Evolutionary conservation across 1,284 basidiomycete genomes (phyloP).

Genomic region (Golubevia sp.): DNA sequence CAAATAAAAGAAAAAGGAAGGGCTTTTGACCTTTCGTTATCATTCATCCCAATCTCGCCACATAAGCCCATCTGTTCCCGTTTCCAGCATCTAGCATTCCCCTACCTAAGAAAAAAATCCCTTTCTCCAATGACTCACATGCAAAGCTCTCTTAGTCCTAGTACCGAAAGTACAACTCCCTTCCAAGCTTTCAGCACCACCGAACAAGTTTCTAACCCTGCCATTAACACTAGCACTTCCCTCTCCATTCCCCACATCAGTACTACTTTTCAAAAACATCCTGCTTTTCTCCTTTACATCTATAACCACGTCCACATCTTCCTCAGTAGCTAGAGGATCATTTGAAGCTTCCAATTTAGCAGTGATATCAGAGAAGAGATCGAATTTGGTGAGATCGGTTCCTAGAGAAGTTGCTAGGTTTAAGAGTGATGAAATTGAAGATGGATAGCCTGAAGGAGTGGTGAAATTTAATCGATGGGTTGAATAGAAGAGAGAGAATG

Average conservation of each 20-base stretch:
- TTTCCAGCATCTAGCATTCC: too few species aligned
- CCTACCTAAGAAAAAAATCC: too few species aligned
- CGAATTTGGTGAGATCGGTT: constrained; percentile 67
- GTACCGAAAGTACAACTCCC: constrained; percentile 84
- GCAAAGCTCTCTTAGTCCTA: constrained; percentile 80
- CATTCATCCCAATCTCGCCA: too few species aligned
- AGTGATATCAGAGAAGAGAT: constrained; percentile 75
- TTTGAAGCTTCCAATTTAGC: constrained; percentile 73
- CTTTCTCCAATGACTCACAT: too few species aligned
- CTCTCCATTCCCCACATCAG: constrained; percentile 92
- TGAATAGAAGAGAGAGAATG: background rate
- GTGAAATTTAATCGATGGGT: background rate
- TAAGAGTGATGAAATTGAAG: too few species aligned
- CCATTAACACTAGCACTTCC: constrained; percentile 67
- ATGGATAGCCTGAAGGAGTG: too few species aligned
- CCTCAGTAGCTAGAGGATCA: constrained; percentile 68
- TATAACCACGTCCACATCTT: constrained; percentile 86
- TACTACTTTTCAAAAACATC: constrained; percentile 81
- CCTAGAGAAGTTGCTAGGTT: too few species aligned
- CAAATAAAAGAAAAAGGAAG: too few species aligned
- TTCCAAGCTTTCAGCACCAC: constrained; percentile 86
- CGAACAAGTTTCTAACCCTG: constrained; percentile 74
- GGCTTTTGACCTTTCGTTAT: too few species aligned
- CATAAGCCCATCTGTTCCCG: too few species aligned
- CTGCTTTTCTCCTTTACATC: constrained; percentile 77